phyloP scores from a whole-genome alignment of 1,284 basidiomycete species.

The Boletus semigastroideus region DNA sequence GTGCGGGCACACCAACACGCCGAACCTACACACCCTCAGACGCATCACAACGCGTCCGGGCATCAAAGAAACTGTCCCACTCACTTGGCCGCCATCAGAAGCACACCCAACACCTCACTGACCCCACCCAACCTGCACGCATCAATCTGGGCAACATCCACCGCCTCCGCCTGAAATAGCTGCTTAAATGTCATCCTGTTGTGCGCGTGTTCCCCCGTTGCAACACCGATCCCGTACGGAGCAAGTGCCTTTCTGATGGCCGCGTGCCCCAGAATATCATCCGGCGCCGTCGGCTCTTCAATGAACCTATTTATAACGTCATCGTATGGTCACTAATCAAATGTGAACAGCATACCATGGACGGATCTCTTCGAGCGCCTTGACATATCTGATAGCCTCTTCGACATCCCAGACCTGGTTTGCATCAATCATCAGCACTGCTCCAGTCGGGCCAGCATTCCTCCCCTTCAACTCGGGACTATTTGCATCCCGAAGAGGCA shows the following conservation, averaged over 20 bases:
- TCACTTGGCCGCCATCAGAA: slow-evolving; percentile 90
- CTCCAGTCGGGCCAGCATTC: slow-evolving; percentile 90
- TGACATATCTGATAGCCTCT: slow-evolving; percentile 82
- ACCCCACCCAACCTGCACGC: slow-evolving; percentile 90
- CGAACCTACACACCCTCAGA: slow-evolving; percentile 53
- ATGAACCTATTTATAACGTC: slow-evolving; percentile 62
- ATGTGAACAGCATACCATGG: slow-evolving; percentile 66
- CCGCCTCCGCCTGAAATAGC: slow-evolving; percentile 86
- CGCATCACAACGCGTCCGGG: neutral
- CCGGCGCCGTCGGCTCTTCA: slow-evolving; percentile 92
- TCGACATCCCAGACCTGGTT: slow-evolving; percentile 96
- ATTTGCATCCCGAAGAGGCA: slow-evolving; percentile 60
- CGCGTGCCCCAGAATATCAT: slow-evolving; percentile 85
- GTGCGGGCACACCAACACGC: slow-evolving; percentile 90
- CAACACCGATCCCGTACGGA: slow-evolving; percentile 85
- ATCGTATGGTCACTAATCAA: neutral
- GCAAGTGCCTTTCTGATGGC: slow-evolving; percentile 76
- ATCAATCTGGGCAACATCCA: slow-evolving; percentile 88
- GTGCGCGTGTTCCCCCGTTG: slow-evolving; percentile 94
- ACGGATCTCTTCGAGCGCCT: slow-evolving; percentile 72
- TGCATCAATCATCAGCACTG: slow-evolving; percentile 93
- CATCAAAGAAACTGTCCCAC: slow-evolving; percentile 20
- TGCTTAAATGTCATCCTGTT: slow-evolving; percentile 96
- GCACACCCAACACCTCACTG: slow-evolving; percentile 86
- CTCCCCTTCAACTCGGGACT: slow-evolving; percentile 70